These are phyloP conservation scores for Teunomyces aglyptinius DNA, from an alignment of 805 yeast genomes.

Conservation along the genomic window DNA sequence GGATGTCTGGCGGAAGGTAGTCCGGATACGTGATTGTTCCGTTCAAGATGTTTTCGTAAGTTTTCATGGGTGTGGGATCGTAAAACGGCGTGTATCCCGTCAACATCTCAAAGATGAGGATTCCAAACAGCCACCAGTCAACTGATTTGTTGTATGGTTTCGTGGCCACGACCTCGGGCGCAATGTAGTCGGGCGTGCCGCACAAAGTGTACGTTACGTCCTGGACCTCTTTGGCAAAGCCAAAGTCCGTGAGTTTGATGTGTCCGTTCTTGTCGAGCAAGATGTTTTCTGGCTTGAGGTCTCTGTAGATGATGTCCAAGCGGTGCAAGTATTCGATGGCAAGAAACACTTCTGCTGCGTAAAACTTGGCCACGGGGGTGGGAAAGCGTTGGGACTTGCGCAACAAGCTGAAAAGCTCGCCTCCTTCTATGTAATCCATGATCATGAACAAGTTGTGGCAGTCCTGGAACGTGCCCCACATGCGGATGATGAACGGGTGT, in stretches of 20 bases:
- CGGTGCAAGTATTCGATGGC: constrained; percentile 59
- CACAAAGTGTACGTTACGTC: constrained; percentile 62
- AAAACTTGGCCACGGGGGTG: constrained; percentile 61
- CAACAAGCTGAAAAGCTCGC: constrained; percentile 55
- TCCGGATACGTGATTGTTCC: constrained; percentile 55
- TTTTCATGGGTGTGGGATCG: constrained; percentile 62
- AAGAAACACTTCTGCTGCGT: constrained; percentile 60
- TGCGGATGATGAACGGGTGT: constrained; percentile 58
- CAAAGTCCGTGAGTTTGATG: constrained; percentile 60
- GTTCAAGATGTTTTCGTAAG: constrained; percentile 56
- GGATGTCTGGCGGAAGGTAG: constrained; percentile 53
- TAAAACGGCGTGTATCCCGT: constrained; percentile 63
- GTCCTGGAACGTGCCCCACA: constrained; percentile 71
- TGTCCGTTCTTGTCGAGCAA: constrained; percentile 59
- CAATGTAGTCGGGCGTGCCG: constrained; percentile 65
- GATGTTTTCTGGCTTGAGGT: constrained; percentile 61
- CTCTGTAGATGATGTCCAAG: constrained; percentile 59
- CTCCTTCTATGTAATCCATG: constrained; percentile 66
- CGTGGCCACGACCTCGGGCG: constrained; percentile 64
- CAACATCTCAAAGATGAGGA: constrained; percentile 59
- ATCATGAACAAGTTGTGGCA: constrained; percentile 57
- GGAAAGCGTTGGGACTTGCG: constrained; percentile 60
- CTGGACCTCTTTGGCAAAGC: constrained; percentile 60
- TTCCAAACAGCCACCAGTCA: constrained; percentile 67
- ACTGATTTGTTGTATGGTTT: constrained; percentile 62